Base-by-base conservation (phyloP, 1,284 basidiomycete genomes). In the Puccinia triticina region DNA sequence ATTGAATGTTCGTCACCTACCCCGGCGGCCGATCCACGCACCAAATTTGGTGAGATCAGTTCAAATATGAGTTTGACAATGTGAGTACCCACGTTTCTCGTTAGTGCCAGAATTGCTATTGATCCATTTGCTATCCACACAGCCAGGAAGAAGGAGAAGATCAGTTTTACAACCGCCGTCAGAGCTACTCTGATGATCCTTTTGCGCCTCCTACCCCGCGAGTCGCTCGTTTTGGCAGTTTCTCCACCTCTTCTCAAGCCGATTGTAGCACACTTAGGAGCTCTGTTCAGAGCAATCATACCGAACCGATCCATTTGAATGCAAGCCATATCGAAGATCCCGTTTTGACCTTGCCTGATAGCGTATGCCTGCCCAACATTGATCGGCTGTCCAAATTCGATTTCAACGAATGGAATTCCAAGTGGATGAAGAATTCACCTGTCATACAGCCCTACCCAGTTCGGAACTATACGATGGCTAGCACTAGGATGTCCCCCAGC, bases 161-260 rank as follows among this genome's bases (percentile, higher is more conserved):
- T 43, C 66, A 43, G 14, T 16, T n/a, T 23, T 32, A 43, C 37
- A 69, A 29, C 29, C 66, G 32, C 7, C 37, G 40, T 12, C 67
- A 23, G 40, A 69, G 67, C 40, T 69, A 69, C 37, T 69, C 67
- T 21, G 69, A 71, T 21, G 69, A 71, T 71, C 69, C 69, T 1
- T 71, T 71, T 71, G 69, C 69, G 29, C 69, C 69, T 37, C 69
- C 69, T 3, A 71, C 69, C n/a, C 69, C 69, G 16, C 69, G 69
- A 40, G 26, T 12, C 8, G 12, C 64, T 8, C 55, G 55, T 29
- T 57, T 57, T n/a, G 32, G 40, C 16, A 37, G 34, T 21, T 66
- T 37, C 26, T 69, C 40, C 10, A 43, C 18, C 34, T 26, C 4
- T 40, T 69, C 66, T 5, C 40, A 46, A 23, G 34, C 40, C 43